phyloP scores from a whole-genome alignment of 108 stramenopile genomes.

The Cyclostephanos tholiformis region DNA sequence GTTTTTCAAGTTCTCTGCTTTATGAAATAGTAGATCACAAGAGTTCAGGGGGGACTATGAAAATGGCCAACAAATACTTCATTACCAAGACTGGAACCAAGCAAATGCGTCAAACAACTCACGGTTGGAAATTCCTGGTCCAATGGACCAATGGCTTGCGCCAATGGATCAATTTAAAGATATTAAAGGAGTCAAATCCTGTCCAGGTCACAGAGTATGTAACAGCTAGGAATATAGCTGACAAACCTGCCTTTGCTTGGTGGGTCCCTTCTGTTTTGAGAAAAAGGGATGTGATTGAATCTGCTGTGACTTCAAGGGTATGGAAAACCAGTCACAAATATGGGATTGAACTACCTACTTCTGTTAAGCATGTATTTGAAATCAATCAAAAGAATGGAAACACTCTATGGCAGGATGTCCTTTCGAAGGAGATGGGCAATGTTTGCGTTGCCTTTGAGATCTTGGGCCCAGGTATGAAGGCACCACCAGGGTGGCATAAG shows the following conservation, averaged over 20 bases:
- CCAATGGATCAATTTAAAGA: too few species aligned
- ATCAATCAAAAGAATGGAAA: slow-evolving; percentile 19
- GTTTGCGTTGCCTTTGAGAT: too few species aligned
- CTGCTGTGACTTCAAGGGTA: too few species aligned
- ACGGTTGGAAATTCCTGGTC: slow-evolving; percentile 28
- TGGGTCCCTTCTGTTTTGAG: slow-evolving; percentile 4
- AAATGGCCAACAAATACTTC: neutral
- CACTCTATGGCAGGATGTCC: neutral
- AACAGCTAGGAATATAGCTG: neutral
- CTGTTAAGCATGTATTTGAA: too few species aligned
- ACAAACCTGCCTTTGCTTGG: slow-evolving; percentile 1
- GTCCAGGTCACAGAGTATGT: slow-evolving; percentile 4
- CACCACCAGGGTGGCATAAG: too few species aligned
- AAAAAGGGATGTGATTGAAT: neutral
- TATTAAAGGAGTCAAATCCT: slow-evolving; percentile 31
- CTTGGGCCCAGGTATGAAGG: too few species aligned
- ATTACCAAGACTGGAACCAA: slow-evolving; percentile 1
- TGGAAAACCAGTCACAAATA: neutral
- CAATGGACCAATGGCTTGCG: slow-evolving; percentile 16
- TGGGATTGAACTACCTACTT: too few species aligned
- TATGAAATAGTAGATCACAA: neutral
- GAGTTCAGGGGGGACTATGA: neutral
- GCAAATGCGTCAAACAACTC: slow-evolving; percentile 8
- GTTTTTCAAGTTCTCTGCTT: neutral
- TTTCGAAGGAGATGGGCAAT: too few species aligned